Base-by-base conservation (phyloP, 352 stramenopile genomes). In the Globisporangium takayamanum region DNA sequence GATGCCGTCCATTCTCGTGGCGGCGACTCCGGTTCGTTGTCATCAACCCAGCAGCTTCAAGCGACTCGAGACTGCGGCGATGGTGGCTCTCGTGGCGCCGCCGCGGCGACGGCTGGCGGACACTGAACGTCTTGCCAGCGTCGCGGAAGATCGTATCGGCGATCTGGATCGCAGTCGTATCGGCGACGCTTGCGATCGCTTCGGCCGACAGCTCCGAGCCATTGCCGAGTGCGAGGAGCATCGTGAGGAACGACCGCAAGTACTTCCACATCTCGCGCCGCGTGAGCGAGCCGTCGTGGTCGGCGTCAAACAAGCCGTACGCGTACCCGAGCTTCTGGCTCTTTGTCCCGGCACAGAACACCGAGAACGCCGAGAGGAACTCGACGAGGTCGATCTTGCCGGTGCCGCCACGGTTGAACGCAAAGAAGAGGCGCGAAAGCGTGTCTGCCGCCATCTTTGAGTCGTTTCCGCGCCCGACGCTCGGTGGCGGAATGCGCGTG, bases 321-420 rank as follows among this genome's bases (percentile, higher is more conserved):
- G 86, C 82, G 50, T 96, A 96, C 6, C 86, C 87, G 0, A 99
- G 79, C 57, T 99, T 99, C 42, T 94, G 89, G 55, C 91, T 98
- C 66, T 99, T 99, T 28, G 94, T 98, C 3, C 95, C 96, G 3
- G 82, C 89, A 52, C 84, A 98, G 26, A 99, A 87, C 6, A 99
- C 80, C 5, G 87, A 94, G 50, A 98, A 89, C 18, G 92, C 94
- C 33, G 89, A 95, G 55, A 98, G 88, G 26, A 99, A 94, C 64
- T 98, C 88, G 12, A 90, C 63, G 39, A 90, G 57, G 54, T 95
- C 85, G 45, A 95, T 91, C 56, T 89, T 89, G 14, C 85, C 85
- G 0, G 83, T 95, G 2, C 85, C 85, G 4, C 80, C 78, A 30
- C 85, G 83, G 45, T 95, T 95, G 62, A 92, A 95, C 1, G 85